Evolutionary conservation across 208 protist species (phyloP).

Genomic region (Wallacemonas sp.): DNA sequence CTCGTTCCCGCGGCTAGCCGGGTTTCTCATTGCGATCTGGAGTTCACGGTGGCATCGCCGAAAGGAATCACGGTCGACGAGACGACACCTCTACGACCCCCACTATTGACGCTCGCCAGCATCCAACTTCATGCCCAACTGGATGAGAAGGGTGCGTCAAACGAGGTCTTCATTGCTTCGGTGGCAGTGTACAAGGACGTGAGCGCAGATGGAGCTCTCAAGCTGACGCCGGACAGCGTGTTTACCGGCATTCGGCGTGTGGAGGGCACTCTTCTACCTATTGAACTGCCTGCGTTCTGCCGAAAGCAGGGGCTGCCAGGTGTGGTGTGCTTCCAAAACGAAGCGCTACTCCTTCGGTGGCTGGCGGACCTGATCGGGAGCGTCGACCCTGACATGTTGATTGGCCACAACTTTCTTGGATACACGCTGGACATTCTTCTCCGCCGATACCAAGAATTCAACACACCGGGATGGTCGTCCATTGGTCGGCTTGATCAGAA

Average conservation of each 20-base stretch:
- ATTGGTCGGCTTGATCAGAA: conserved; percentile 87
- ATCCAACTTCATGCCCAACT: conserved; percentile 90
- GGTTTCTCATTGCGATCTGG: conserved; percentile 83
- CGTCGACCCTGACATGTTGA: conserved; percentile 94
- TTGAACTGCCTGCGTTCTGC: conserved; percentile 84
- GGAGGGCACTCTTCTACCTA: conserved; percentile 40
- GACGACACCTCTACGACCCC: conserved; percentile 42
- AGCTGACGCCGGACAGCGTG: conserved; percentile 36
- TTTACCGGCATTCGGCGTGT: conserved; percentile 63
- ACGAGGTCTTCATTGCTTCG: conserved; percentile 92
- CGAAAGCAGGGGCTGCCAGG: conserved; percentile 53
- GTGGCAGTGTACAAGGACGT: conserved; percentile 81
- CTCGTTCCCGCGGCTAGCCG: conserved; percentile 29
- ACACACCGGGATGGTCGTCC: conserved; percentile 90
- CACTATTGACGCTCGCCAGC: conserved; percentile 84
- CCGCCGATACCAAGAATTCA: conserved; percentile 90
- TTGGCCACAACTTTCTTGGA: conserved; percentile 97
- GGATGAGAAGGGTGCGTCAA: conserved; percentile 55
- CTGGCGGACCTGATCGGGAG: conserved; percentile 66
- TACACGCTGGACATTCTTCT: conserved; percentile 97
- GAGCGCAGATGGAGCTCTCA: conserved; percentile 58
- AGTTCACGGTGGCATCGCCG: conserved; percentile 74
- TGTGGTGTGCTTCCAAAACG: conserved; percentile 62
- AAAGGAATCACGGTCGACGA: conserved; percentile 71
- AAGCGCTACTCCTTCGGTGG: conserved; percentile 78